Percentiles rank a stretch among this genome's conserved stretches.
phyloP scores from a whole-genome alignment of 176 grass and related monocot genomes.

The Dendrocalamus sinicus region DNA sequence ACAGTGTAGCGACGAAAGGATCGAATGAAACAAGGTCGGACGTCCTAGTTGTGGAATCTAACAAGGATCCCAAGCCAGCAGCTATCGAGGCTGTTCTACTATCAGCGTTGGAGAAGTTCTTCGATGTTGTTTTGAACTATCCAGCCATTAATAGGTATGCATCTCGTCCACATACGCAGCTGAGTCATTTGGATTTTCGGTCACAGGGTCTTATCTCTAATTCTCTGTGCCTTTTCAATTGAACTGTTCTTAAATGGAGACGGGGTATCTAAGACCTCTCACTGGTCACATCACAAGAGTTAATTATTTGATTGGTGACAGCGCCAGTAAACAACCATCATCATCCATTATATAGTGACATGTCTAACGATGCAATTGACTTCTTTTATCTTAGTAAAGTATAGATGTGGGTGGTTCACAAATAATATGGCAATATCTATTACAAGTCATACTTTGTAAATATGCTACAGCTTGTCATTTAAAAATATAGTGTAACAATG shows the following conservation, averaged over 20 bases:
- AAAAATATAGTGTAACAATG: not conserved
- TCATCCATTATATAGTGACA: not conserved
- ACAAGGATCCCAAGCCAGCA: constrained; percentile 54
- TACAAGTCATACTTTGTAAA: not conserved
- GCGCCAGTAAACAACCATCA: not conserved
- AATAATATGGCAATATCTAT: not conserved
- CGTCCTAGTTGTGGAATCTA: constrained; percentile 52
- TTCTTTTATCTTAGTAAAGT: not conserved
- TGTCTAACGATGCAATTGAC: not conserved
- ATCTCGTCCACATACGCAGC: not conserved
- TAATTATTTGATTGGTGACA: constrained; percentile 21
- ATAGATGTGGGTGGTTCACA: not conserved
- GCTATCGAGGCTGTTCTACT: constrained; percentile 65
- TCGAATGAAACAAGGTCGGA: constrained; percentile 45
- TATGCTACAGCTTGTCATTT: not conserved
- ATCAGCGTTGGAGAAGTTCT: constrained; percentile 74
- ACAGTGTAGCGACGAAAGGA: constrained; percentile 71
- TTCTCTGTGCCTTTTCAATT: not conserved
- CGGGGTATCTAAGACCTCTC: not conserved
- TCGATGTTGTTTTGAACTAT: constrained; percentile 69
- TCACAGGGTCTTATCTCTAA: constrained; percentile 4
- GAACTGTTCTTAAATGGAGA: constrained; percentile 23
- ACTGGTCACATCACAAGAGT: not conserved
- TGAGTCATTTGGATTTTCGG: constrained; percentile 18
- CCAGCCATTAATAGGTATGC: constrained; percentile 80